Conservation (phyloP, 495 filamentous ascomycete species). For the Lepraria neglecta region DNA sequence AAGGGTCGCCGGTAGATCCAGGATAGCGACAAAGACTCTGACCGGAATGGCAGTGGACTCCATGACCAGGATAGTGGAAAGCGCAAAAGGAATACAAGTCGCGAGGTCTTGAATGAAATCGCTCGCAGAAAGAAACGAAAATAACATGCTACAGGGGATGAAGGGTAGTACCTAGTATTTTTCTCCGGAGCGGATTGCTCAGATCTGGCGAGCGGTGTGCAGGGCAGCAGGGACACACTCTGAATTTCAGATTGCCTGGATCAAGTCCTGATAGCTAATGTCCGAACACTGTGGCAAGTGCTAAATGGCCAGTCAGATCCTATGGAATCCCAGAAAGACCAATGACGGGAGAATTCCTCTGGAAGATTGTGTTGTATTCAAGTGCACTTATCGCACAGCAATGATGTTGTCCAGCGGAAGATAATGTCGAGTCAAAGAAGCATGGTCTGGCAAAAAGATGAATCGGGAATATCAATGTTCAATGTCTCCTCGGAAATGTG, state of each 20-base stretch:
- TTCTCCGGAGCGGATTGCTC: conserved; percentile 17
- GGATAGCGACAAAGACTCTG: neutral
- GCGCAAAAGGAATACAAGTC: conserved; percentile 47
- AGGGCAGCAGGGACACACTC: conserved; percentile 24
- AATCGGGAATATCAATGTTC: neutral
- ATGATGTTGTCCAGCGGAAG: neutral
- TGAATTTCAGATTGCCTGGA: neutral
- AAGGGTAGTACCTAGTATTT: conserved; percentile 26
- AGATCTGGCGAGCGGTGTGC: conserved; percentile 17
- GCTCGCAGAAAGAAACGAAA: conserved; percentile 8
- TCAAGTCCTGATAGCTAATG: conserved; percentile 12
- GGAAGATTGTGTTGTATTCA: neutral
- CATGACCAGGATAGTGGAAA: conserved; percentile 47
- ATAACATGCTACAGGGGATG: conserved; percentile 8
- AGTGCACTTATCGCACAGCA: conserved; percentile 6
- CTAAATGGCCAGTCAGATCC: neutral
- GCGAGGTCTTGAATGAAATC: conserved; percentile 12
- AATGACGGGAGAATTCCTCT: neutral
- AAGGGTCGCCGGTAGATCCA: too few relatives aligned
- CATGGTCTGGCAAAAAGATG: neutral
- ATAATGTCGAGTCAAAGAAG: neutral
- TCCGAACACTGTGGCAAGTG: conserved; percentile 1
- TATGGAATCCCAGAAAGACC: conserved; percentile 3
- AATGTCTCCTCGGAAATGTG: neutral
- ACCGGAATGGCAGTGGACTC: conserved; percentile 30